These are phyloP conservation scores for Tolypocladium paradoxum DNA, from an alignment of 2,329 filamentous ascomycete genomes.

Conservation along the genomic window DNA sequence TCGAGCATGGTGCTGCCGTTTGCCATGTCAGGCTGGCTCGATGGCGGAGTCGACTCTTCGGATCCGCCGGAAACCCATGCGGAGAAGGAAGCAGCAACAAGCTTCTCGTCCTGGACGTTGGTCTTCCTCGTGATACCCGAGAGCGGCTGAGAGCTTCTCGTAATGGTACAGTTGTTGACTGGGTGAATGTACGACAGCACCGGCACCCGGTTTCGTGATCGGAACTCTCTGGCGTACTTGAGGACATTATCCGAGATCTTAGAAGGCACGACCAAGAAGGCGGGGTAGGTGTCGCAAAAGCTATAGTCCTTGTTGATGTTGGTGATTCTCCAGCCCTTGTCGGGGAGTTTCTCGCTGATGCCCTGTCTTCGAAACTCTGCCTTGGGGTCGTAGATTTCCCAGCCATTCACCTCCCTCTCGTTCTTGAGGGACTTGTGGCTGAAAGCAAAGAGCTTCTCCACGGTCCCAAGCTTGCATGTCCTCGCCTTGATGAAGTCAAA, in stretches of 20 bases:
- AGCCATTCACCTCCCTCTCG: constrained; percentile 68
- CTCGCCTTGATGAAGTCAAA: constrained; percentile 77
- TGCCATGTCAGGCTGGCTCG: constrained; percentile 40
- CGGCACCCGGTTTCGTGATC: constrained; percentile 81
- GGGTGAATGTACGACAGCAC: constrained; percentile 90
- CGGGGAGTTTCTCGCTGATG: constrained; percentile 66
- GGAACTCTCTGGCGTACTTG: constrained; percentile 83
- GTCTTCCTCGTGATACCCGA: constrained; percentile 79
- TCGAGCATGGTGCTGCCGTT: constrained; percentile 23
- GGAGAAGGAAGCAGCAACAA: constrained; percentile 83
- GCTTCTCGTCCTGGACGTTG: constrained; percentile 90
- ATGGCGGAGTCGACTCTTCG: constrained; percentile 21
- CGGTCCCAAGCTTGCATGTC: constrained; percentile 69
- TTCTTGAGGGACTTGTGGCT: constrained; percentile 63
- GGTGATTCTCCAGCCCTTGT: constrained; percentile 81
- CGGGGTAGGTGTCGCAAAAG: constrained; percentile 90
- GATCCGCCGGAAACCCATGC: constrained; percentile 21
- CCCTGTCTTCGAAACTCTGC: constrained; percentile 83
- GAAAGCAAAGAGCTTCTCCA: constrained; percentile 90
- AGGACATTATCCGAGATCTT: constrained; percentile 94
- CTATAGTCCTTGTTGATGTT: constrained; percentile 81
- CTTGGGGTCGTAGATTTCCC: constrained; percentile 74
- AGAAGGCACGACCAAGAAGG: constrained; percentile 71
- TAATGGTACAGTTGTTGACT: constrained; percentile 94
- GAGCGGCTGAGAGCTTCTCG: constrained; percentile 83